These are phyloP conservation scores for Vigna hirtella DNA, from an alignment of 306 rosid species.

Conservation along the genomic window DNA sequence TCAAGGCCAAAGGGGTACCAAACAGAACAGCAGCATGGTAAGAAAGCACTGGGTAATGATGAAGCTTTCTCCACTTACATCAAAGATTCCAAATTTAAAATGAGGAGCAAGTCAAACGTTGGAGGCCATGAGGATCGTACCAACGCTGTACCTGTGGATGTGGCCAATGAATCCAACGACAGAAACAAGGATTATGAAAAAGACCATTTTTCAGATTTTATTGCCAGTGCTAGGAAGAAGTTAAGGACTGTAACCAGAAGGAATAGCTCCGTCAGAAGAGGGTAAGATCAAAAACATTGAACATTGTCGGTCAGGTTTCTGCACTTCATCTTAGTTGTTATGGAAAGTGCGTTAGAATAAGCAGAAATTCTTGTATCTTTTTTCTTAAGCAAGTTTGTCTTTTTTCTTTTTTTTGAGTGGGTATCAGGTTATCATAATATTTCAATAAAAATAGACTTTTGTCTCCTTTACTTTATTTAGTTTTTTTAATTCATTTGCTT, in stretches of 20 bases:
- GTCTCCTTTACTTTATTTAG: too few species aligned
- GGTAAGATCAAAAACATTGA: neutral
- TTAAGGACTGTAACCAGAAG: conserved; percentile 47
- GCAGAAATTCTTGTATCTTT: neutral
- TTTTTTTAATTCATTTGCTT: too few species aligned
- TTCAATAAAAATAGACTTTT: neutral
- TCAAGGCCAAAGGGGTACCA: neutral
- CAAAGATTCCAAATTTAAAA: neutral
- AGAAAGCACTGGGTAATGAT: neutral
- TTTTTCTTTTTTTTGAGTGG: neutral
- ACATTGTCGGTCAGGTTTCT: neutral
- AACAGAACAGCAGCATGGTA: neutral
- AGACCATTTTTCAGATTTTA: conserved; percentile 56
- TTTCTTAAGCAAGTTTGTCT: neutral
- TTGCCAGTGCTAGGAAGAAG: conserved; percentile 47
- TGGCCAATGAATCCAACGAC: neutral
- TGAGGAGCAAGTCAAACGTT: neutral
- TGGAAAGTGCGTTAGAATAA: neutral
- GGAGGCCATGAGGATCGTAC: neutral
- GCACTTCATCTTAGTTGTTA: neutral
- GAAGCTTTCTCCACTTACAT: neutral
- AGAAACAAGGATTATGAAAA: conserved; percentile 27
- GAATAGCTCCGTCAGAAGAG: conserved; percentile 42
- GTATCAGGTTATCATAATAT: neutral
- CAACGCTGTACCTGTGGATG: neutral